Conservation (phyloP, 106 monocot species). For the Cymbidium sinense region DNA sequence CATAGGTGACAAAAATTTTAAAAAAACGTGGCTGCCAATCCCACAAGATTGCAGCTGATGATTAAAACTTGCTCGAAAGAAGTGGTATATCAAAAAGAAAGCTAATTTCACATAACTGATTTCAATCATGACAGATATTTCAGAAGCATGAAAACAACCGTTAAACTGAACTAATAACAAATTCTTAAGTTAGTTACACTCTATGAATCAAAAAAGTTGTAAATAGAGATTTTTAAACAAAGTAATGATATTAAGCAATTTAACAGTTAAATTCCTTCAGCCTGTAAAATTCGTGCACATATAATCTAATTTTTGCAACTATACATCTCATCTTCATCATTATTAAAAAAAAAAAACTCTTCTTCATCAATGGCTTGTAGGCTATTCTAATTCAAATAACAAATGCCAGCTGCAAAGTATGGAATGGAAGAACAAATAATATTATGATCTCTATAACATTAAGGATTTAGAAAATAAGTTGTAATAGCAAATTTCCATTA, state of each 20-base stretch:
- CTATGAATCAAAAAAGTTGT: neutral
- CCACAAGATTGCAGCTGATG: no score
- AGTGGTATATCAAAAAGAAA: no score
- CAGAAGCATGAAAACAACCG: no score
- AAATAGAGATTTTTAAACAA: neutral
- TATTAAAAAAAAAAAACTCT: neutral
- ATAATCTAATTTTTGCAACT: neutral
- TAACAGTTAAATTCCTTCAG: neutral
- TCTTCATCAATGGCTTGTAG: neutral
- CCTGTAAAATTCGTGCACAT: neutral
- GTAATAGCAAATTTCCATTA: no score
- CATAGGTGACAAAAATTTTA: no score
- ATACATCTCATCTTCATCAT: neutral
- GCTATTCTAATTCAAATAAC: neutral
- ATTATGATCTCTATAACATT: neutral
- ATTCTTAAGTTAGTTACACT: neutral
- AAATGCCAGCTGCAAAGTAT: neutral
- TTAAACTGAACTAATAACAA: neutral
- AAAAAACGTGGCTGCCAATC: no score
- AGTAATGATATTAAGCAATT: neutral
- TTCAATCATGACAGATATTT: no score
- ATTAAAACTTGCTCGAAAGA: no score
- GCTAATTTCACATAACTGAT: no score
- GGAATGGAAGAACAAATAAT: neutral
- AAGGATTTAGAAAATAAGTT: neutral